Conservation (phyloP, 257 asterid species). For the Eucommia ulmoides region DNA sequence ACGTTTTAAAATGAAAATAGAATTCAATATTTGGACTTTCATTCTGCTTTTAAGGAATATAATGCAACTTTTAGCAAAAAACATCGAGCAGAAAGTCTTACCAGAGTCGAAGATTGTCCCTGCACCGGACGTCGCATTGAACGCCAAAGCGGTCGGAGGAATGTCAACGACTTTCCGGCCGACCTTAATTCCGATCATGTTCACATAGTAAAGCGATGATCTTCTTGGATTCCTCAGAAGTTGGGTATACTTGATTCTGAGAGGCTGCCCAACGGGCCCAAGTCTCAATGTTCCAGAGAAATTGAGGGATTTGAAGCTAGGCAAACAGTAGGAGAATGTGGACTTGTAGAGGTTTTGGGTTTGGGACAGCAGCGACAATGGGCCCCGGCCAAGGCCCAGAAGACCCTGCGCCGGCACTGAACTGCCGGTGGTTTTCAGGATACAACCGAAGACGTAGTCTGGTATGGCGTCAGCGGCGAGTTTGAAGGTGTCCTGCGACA, state of each 20-base stretch:
- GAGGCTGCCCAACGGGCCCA: constrained; percentile 69
- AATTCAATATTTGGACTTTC: too few relatives aligned
- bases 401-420: constrained; percentile 66
- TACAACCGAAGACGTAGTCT: constrained; percentile 52
- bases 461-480: constrained; percentile 49
- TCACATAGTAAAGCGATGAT: constrained; percentile 70
- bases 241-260: constrained; percentile 43
- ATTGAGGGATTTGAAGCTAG: constrained; percentile 44
- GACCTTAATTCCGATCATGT: constrained; percentile 45
- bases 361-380: constrained; percentile 49
- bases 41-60: too few relatives aligned
- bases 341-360: constrained; percentile 37
- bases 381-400: constrained; percentile 73
- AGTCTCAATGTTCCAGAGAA: constrained; percentile 52
- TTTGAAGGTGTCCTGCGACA: constrained; percentile 44
- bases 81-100: constrained; percentile 4
- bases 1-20: too few relatives aligned
- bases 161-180: constrained; percentile 33
- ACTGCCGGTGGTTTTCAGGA: constrained; percentile 32
- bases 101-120: constrained; percentile 83
- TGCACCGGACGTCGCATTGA: constrained; percentile 54
- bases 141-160: constrained; percentile 46
- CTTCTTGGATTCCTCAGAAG: constrained; percentile 57
- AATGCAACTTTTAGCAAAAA: too few relatives aligned
- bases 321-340: constrained; percentile 83